phyloP scores from a whole-genome alignment of 2,329 filamentous ascomycete genomes.

The Calonectria pseudoturangicola region DNA sequence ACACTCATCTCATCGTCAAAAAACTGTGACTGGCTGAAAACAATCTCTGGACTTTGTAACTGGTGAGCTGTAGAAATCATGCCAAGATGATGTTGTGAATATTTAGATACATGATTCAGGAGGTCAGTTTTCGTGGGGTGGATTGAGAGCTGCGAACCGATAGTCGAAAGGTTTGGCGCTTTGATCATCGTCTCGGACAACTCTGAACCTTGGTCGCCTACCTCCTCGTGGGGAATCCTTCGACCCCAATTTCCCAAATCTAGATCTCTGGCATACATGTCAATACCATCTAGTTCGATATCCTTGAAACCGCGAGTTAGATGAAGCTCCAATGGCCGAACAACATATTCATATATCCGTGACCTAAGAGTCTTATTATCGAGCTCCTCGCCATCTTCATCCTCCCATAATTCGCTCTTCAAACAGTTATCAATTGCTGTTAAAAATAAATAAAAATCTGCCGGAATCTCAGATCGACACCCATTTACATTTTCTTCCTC shows the following conservation, averaged over 20 bases:
- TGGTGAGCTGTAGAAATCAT: too few species aligned
- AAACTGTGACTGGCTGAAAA: background rate
- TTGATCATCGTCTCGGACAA: too few species aligned
- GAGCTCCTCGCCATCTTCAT: background rate
- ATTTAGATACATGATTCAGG: too few species aligned
- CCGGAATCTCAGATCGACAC: conserved; percentile 16
- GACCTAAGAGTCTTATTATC: background rate
- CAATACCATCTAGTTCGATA: background rate
- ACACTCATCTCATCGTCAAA: conserved; percentile 23
- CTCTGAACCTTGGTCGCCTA: background rate
- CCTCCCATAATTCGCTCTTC: conserved; percentile 26
- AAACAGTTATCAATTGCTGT: conserved; percentile 35
- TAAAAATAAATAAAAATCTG: conserved; percentile 23
- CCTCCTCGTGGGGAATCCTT: background rate
- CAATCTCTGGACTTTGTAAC: too few species aligned
- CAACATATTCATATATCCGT: background rate
- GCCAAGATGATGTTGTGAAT: too few species aligned
- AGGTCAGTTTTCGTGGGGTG: too few species aligned
- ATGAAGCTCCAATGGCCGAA: conserved; percentile 10
- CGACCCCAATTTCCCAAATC: conserved; percentile 17
- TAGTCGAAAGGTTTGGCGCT: too few species aligned
- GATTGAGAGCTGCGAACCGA: too few species aligned
- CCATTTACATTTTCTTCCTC: background rate
- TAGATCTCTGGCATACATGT: background rate
- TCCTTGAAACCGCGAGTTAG: background rate